Base-by-base conservation (phyloP, 139 green algal genomes). In the Coelastrella sp. region DNA sequence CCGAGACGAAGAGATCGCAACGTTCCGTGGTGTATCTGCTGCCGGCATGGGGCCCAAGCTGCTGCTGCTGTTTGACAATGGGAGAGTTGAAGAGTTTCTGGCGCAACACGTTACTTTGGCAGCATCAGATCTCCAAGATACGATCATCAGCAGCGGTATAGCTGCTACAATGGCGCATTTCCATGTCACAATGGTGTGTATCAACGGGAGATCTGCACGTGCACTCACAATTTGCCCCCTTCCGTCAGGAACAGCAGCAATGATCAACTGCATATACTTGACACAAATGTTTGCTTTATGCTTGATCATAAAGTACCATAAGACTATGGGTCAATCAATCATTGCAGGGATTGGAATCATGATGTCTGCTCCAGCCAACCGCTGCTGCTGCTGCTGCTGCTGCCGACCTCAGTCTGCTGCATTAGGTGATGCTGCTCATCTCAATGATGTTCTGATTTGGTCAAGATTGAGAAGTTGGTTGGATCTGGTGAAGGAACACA, bases 31-130 rank as follows among this genome's bases (percentile, higher is more conserved):
- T 35, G 83, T 93, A 41, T 66, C 82, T 67, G 5, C 77, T 45
- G 66, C 75, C 64, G 92, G 90, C 27, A 51, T 95, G 48, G 92
- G 92, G 0, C 92, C 92, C 1, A 57, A 85, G 37, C 89, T 93
- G 59, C 87, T 95, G 87, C 78, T 94, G 50, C 76, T 89, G 51
- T 95, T 93, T 50, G 30, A 25, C 32, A 94, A 92, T 37, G 92
- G 90, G 1, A 83, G 92, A 1, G 72, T 95, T 11, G 92, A 95
- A 72, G 89, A 95, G 80, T 95, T 92, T 43, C 68, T 95, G 69
- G 60, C 76, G 17, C 90, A 86, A 19, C 79, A 86, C 25, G 79
- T 95, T 6, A 89, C 82, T 9, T 71, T 87, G 69, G 35, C 37
- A 1, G 83, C 85, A 0, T 73, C 53, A 6, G 64, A 85, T 34